Evolutionary conservation across 768 basidiomycete genomes (phyloP), one percentile per base, ranked within the genome.

Genomic region (Suillus clintonianus): DNA sequence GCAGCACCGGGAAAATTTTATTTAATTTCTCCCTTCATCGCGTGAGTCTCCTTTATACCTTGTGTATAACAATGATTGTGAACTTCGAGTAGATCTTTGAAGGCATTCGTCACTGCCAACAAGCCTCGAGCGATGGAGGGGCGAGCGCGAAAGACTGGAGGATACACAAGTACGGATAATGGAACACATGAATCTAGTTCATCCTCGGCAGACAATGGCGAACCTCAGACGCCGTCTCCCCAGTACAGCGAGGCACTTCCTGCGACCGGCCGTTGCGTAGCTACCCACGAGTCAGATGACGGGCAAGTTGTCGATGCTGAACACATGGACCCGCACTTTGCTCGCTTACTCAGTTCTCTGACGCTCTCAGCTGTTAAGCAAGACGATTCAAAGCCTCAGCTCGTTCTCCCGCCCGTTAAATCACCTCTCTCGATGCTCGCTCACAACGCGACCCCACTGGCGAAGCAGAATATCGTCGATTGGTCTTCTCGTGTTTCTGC

Each of bases 11-110:
- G 91, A 47, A 95, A 92, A 75, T 99, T 97, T 77, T 99, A 97
- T 79, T 82, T 98, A 71, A 95, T 99, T 42, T 87, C 94, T 1
- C 96, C 97, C 5, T 97, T 99, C 79, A 94, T 99, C 68, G 83
- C 80, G 92, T 94, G 78, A 61, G 85, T 77, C 30, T 61, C 60
- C 58, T 57, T 55, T 45, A n/a, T 36, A 39, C 27, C 37, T 65
- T 19, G 6, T 42, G 36, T 30, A 11, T 32, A 60, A 36, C 55
- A 10, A 34, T 56, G 54, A 62, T 67, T 51, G 70, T 54, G 39
- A 32, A 32, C 34, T 2, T 37, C 14, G 5, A 62, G 39, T 47
- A 76, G 75, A 22, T 64, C 65, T 30, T 62, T 93, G 71, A 92
- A 89, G 74, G 79, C 82, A 7, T 91, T 90, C 68, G 86, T 92